Evolutionary conservation across 2,329 filamentous ascomycete genomes (phyloP).

Genomic region (Colletotrichum gloeosporioides): DNA sequence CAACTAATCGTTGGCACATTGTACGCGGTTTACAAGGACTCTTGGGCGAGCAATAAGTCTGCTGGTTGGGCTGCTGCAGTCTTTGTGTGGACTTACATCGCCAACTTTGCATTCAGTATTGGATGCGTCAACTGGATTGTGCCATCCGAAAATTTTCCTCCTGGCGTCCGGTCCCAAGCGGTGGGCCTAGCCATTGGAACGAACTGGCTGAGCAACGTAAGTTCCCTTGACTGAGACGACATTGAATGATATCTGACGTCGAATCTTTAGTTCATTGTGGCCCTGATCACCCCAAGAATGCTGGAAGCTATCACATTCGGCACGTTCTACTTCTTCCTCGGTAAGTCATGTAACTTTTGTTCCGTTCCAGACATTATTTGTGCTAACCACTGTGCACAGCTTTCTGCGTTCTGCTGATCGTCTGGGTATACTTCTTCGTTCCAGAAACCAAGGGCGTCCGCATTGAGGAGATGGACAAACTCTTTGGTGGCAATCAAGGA

Average conservation of each 20-base stretch:
- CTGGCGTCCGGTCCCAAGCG: not conserved
- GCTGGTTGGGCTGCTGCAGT: constrained; percentile 65
- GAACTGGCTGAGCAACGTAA: constrained; percentile 7
- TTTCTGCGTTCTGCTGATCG: constrained; percentile 52
- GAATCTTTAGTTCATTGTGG: constrained; percentile 44
- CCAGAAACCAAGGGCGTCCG: constrained; percentile 62
- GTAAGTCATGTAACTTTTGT: constrained; percentile 8
- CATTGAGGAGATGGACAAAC: constrained; percentile 60
- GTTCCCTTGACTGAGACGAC: constrained; percentile 55
- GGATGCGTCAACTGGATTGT: constrained; percentile 62
- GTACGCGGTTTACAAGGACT: constrained; percentile 50
- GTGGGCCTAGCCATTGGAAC: constrained; percentile 2
- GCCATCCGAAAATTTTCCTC: constrained; percentile 59
- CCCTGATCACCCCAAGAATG: constrained; percentile 57
- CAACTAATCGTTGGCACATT: constrained; percentile 63
- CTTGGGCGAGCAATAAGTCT: constrained; percentile 48
- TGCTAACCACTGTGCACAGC: not conserved
- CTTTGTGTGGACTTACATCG: constrained; percentile 62
- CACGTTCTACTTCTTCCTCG: constrained; percentile 66
- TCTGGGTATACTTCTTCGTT: constrained; percentile 59
- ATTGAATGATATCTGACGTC: constrained; percentile 55
- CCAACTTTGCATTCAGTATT: constrained; percentile 35
- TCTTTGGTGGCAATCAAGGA: constrained; percentile 35
- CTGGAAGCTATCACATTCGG: constrained; percentile 56
- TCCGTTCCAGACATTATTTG: no score